phyloP scores from a whole-genome alignment of 2,329 filamentous ascomycete species.

The Rutstroemia sp. region DNA sequence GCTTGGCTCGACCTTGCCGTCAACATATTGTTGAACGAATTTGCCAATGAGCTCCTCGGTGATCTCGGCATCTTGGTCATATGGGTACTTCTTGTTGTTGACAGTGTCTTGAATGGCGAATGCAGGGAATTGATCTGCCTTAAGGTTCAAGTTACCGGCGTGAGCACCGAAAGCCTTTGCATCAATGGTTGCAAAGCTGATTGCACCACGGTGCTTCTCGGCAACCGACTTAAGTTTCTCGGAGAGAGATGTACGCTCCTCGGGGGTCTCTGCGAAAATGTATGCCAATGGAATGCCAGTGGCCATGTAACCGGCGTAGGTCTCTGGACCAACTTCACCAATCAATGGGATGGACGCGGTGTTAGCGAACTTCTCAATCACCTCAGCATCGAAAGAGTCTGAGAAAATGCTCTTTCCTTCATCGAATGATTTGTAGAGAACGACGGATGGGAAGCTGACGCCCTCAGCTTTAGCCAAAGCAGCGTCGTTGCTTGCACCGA shows the following conservation, averaged over 20 bases:
- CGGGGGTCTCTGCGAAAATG: conserved; percentile 88
- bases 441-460: conserved; percentile 76
- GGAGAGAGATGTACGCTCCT: conserved; percentile 77
- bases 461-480: conserved; percentile 83
- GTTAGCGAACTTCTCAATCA: conserved; percentile 78
- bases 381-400: conserved; percentile 73
- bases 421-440: conserved; percentile 97
- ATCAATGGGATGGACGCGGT: conserved; percentile 80
- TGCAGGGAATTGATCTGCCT: conserved; percentile 88
- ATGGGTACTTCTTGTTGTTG: conserved; percentile 98
- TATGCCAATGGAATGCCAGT: conserved; percentile 90
- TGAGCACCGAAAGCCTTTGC: conserved; percentile 91
- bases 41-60: conserved; percentile 58
- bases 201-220: conserved; percentile 82
- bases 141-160: conserved; percentile 93
- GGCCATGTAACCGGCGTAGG: conserved; percentile 91
- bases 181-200: conserved; percentile 98
- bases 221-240: conserved; percentile 78
- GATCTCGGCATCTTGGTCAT: conserved; percentile 75
- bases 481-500: conserved; percentile 79
- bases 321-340: conserved; percentile 94
- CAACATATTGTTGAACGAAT: conserved; percentile 79
- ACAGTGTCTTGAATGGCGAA: conserved; percentile 94
- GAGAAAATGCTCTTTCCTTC: conserved; percentile 85
- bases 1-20: conserved; percentile 87